A percentile compares a stretch with the other conserved stretches of the same genome.
These are phyloP conservation scores for Bothia castanella DNA, from an alignment of 1,284 basidiomycete genomes.

Conservation along the genomic window DNA sequence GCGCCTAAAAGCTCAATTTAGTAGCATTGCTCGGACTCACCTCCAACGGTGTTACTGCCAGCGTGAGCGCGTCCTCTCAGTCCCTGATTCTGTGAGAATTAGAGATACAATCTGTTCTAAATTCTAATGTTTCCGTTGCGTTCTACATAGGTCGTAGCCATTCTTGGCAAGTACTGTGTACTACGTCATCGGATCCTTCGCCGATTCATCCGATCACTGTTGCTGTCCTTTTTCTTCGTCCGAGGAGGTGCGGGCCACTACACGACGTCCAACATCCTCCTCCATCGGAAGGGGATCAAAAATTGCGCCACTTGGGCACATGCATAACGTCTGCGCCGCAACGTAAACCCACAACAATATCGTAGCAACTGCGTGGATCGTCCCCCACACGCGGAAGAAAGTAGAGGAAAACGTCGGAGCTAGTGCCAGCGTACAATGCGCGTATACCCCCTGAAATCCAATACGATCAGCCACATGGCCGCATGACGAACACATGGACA, in stretches of 20 bases:
- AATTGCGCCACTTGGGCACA: constrained; percentile 39
- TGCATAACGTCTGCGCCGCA: constrained; percentile 39
- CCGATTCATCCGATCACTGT: too few relatives aligned
- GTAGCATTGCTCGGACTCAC: neutral
- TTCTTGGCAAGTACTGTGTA: too few relatives aligned
- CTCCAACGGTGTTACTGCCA: neutral
- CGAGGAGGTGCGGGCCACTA: neutral
- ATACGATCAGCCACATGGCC: constrained; percentile 5
- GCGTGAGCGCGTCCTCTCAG: neutral
- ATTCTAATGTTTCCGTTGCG: too few relatives aligned
- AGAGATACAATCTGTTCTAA: too few relatives aligned
- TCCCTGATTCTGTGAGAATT: neutral
- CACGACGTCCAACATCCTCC: constrained; percentile 21
- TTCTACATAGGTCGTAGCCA: too few relatives aligned
- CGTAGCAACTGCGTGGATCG: constrained; percentile 51
- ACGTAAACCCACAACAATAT: constrained; percentile 57
- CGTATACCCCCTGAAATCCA: constrained; percentile 52
- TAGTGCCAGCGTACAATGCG: constrained; percentile 57
- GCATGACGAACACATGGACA: constrained; percentile 18
- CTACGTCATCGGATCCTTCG: too few relatives aligned
- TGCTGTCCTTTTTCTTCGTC: constrained; percentile 5
- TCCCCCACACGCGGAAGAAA: constrained; percentile 53
- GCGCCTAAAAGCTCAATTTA: too few relatives aligned
- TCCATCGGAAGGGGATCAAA: constrained; percentile 45
- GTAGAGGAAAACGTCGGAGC: constrained; percentile 47